Conservation (phyloP, 768 basidiomycete genomes). For the Termitomyces sp. region DNA sequence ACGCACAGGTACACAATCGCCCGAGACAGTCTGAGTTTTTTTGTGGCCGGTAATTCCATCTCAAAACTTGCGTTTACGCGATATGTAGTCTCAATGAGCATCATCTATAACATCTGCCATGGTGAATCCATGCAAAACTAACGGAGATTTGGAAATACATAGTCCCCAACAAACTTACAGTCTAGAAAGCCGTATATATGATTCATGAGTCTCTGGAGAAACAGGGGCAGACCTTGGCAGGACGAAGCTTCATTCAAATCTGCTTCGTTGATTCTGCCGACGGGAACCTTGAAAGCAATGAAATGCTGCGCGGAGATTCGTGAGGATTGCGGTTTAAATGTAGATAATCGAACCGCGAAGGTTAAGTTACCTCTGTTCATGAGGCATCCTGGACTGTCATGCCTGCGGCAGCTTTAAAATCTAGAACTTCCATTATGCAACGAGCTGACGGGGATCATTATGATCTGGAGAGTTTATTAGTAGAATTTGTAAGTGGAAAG, state of each 20-base stretch:
- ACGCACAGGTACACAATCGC: background rate
- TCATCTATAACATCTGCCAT: background rate
- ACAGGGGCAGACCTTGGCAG: background rate
- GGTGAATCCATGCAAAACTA: background rate
- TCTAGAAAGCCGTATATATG: background rate
- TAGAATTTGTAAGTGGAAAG: background rate
- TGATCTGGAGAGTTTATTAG: background rate
- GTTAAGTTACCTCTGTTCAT: background rate
- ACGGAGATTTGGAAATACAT: background rate
- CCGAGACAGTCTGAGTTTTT: background rate
- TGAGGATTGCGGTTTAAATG: background rate
- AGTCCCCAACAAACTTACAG: background rate
- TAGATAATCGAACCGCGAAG: background rate
- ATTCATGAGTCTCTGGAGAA: background rate
- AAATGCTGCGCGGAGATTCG: background rate
- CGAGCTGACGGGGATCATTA: conserved; percentile 1
- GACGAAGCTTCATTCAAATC: background rate
- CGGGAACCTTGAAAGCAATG: background rate
- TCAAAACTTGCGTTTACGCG: background rate
- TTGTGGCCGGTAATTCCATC: background rate
- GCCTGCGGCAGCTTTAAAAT: background rate
- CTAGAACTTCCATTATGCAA: conserved; percentile 3
- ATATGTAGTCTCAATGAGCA: background rate
- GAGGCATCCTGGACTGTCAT: background rate
- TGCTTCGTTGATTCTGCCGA: conserved; percentile 1